Evolutionary conservation across 1,139 yeast genomes (phyloP), one percentile per base, ranked within the genome.

Genomic region (Meyerozyma guilliermondii): DNA sequence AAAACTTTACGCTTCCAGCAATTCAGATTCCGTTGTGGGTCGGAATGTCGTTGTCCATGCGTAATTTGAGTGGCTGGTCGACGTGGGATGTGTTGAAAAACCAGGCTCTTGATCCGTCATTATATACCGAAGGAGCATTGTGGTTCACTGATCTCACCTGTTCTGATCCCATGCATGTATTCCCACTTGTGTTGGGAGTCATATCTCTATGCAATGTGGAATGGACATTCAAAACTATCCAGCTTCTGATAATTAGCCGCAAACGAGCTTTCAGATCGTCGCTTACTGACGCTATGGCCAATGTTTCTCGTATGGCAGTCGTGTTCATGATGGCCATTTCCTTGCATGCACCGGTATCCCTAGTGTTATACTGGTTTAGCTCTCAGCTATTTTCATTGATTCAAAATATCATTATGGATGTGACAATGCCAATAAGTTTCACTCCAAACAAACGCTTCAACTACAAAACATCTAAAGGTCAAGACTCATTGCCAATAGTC

Each of bases 1-100:
- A 88, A 58, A 83, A 86, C 53, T 66, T 81, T 44, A 58, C 82
- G 1, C 56, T 87, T 39, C 98, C 98, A 0, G 67, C 81, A 1
- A 78, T 86, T 18, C 98, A 91, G 58, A 72, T 91, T 24, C 98
- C 98, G 0, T 61, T 89, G n/a, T 91, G 96, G 95, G 72, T 88
- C 3, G 71, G 83, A 2, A 72, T 88, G 74, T 83, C 94, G 8
- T 67, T 83, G 52, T 82, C 91, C 1, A 77, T 89, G 55, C 73
- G 97, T 49, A 78, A 83, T 41, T 66, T 87, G 52, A 81, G 89
- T 39, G 94, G 92, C 0, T 83, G 89, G 87, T 64, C 78, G 10
- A 69, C 75, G 14, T 71, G 78, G 65, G 76, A 74, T 39, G 68
- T 72, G 30, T 40, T 66, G 18, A 58, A 71, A 9, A 71, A 68